phyloP scores from a whole-genome alignment of 495 filamentous ascomycete species.

The Bryoglossum gracile region DNA sequence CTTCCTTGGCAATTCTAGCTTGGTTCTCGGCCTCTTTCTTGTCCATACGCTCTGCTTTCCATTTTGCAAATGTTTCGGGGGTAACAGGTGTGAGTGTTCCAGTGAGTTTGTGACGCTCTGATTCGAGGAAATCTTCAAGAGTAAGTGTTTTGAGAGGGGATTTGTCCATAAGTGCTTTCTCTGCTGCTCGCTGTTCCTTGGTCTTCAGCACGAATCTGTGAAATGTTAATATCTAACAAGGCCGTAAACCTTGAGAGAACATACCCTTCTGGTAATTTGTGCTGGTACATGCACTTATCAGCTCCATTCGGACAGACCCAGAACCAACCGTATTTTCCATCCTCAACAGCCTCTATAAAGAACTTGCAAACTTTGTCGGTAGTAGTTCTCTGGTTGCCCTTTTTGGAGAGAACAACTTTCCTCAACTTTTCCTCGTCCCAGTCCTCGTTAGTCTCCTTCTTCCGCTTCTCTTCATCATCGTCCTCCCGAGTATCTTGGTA shows the following conservation, averaged over 20 bases:
- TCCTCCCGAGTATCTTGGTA: slow-evolving; percentile 81
- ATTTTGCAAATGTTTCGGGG: slow-evolving; percentile 82
- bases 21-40: slow-evolving; percentile 94
- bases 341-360: slow-evolving; percentile 97
- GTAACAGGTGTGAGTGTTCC: slow-evolving; percentile 90
- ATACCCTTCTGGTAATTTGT: slow-evolving; percentile 88
- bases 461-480: slow-evolving; percentile 69
- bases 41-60: slow-evolving; percentile 84
- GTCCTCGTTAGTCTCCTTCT: slow-evolving; percentile 85
- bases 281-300: slow-evolving; percentile 97
- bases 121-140: slow-evolving; percentile 94
- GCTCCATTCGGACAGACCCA: slow-evolving; percentile 97
- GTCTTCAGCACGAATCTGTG: slow-evolving; percentile 90
- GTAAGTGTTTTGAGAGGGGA: slow-evolving; percentile 90
- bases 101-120: slow-evolving; percentile 85
- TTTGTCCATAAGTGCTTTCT: slow-evolving; percentile 97
- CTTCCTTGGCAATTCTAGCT: slow-evolving; percentile 83
- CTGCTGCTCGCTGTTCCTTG: slow-evolving; percentile 89
- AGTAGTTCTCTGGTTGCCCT: slow-evolving; percentile 90
- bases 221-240: slow-evolving; percentile 23
- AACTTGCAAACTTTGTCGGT: slow-evolving; percentile 99
- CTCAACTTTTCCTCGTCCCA: slow-evolving; percentile 97
- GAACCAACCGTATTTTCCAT: slow-evolving; percentile 98
- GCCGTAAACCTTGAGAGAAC: slow-evolving; percentile 24
- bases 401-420: slow-evolving; percentile 86